phyloP scores from a whole-genome alignment of 192 early-diverging fungal species.

The Podila clonocystis region DNA sequence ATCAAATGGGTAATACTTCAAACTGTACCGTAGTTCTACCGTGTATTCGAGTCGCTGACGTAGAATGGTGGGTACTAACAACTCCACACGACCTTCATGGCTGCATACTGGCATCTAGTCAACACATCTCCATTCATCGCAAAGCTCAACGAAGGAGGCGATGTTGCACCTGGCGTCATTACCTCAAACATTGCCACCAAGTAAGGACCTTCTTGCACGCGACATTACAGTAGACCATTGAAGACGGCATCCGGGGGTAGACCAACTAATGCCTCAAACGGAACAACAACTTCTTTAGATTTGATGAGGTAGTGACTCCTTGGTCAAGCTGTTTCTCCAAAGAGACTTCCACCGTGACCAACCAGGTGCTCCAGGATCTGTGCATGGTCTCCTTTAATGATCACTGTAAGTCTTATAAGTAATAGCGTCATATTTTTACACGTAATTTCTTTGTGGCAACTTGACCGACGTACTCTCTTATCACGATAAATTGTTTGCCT shows the following conservation, averaged over 20 bases:
- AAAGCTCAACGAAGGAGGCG: conserved; percentile 29
- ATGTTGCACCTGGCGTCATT: conserved; percentile 19
- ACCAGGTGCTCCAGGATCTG: conserved; percentile 19
- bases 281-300: too few relatives aligned
- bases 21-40: too few relatives aligned
- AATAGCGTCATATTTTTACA: not conserved
- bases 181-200: conserved; percentile 28
- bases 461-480: not conserved
- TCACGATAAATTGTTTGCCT: not conserved
- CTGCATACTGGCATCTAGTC: not conserved
- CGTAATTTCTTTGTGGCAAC: not conserved
- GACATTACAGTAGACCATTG: too few relatives aligned
- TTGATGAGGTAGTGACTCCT: conserved; percentile 32
- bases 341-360: conserved; percentile 7
- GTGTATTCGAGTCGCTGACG: not conserved
- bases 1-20: conserved; percentile 16
- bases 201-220: not conserved
- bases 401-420: conserved; percentile 22
- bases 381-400: conserved; percentile 33
- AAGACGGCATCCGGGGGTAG: too few relatives aligned
- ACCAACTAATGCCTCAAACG: too few relatives aligned
- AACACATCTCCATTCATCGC: conserved; percentile 17
- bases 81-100: not conserved
- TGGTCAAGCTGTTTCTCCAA: conserved; percentile 6
- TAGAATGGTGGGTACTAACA: not conserved